Percentiles rank a stretch among this genome's conserved stretches.
Evolutionary conservation across 495 filamentous ascomycete genomes (phyloP).

Genomic region (Elaphomyces granulatus): DNA sequence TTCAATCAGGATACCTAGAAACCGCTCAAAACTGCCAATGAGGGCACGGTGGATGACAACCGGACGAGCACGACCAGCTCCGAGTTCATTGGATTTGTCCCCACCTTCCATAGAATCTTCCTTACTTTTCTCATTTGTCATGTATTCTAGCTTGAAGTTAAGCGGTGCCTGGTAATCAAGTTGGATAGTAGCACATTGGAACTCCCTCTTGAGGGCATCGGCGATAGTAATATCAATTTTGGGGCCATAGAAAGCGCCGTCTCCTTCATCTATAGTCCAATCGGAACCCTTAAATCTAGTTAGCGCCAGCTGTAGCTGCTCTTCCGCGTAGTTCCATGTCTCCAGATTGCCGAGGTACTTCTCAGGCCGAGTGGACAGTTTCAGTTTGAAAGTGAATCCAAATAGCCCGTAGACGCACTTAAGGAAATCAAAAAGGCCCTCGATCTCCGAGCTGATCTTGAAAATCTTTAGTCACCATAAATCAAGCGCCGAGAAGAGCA

Average conservation of each 20-base stretch:
- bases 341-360: slow-evolving; percentile 76
- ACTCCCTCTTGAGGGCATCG: slow-evolving; percentile 62
- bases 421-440: slow-evolving; percentile 79
- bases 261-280: slow-evolving; percentile 84
- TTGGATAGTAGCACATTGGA: slow-evolving; percentile 94
- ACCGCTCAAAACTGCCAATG: slow-evolving; percentile 84
- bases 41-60: slow-evolving; percentile 98
- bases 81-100: slow-evolving; percentile 21
- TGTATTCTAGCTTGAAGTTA: slow-evolving; percentile 72
- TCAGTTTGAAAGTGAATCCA: slow-evolving; percentile 91
- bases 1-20: slow-evolving; percentile 84
- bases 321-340: slow-evolving; percentile 81
- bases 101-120: slow-evolving; percentile 20
- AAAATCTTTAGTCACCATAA: slow-evolving; percentile 4
- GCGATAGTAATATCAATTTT: slow-evolving; percentile 88
- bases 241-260: slow-evolving; percentile 95
- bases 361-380: slow-evolving; percentile 87
- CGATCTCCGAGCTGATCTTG: slow-evolving; percentile 71
- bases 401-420: slow-evolving; percentile 71
- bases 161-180: slow-evolving; percentile 89
- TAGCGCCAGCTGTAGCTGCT: slow-evolving; percentile 58
- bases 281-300: slow-evolving; percentile 61
- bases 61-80: slow-evolving; percentile 68
- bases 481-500: background rate
- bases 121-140: slow-evolving; percentile 48